phyloP scores from a whole-genome alignment of 2,329 filamentous ascomycete genomes.

The Ceratocystis alfenasii region DNA sequence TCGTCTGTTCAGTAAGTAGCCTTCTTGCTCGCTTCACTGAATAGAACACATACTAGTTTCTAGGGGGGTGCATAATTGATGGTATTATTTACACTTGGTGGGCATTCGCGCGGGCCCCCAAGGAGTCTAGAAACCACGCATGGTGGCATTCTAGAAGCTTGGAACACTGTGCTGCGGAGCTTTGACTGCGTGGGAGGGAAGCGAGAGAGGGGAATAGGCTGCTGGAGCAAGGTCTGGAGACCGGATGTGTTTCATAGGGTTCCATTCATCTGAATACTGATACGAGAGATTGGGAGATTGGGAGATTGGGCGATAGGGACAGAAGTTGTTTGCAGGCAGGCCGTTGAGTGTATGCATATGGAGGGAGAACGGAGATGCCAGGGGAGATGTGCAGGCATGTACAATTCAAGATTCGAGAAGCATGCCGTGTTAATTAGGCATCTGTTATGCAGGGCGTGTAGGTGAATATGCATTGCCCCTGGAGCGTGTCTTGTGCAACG shows the following conservation, averaged over 20 bases:
- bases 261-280: constrained; percentile 8
- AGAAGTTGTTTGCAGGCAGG: neutral
- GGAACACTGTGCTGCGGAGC: neutral
- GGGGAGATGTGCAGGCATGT: neutral
- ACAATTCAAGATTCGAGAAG: neutral
- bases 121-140: neutral
- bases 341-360: neutral
- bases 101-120: too few relatives aligned
- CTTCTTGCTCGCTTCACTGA: too few relatives aligned
- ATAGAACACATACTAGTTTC: too few relatives aligned
- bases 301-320: neutral
- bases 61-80: too few relatives aligned
- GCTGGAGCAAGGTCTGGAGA: neutral
- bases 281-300: neutral
- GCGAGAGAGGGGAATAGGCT: neutral
- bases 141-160: neutral
- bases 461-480: neutral
- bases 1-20: too few relatives aligned
- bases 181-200: neutral
- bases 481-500: neutral
- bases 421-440: neutral
- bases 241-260: constrained; percentile 1
- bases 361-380: neutral
- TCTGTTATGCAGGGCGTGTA: neutral
- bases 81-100: too few relatives aligned